Evolutionary conservation across 2,329 filamentous ascomycete species (phyloP).

Genomic region (Stagonosporopsis cucurbitacearum): DNA sequence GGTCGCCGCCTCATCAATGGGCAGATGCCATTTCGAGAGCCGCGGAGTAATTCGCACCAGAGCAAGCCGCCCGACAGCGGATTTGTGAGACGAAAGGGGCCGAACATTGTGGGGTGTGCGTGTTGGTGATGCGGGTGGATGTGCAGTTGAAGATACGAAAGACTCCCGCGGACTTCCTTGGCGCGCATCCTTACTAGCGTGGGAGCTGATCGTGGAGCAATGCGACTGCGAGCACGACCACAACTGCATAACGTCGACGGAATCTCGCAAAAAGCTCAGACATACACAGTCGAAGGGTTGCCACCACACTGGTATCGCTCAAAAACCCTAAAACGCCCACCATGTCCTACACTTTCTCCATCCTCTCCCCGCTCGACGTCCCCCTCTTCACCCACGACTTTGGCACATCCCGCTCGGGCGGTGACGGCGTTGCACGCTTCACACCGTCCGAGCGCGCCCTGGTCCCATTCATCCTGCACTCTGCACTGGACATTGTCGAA

Average conservation of each 20-base stretch:
- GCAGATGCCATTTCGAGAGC: neutral
- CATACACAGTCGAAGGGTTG: neutral
- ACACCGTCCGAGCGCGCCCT: conserved; percentile 86
- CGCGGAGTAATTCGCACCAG: conserved; percentile 35
- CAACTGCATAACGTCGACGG: neutral
- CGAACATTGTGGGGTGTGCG: conserved; percentile 46
- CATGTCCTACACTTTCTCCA: conserved; percentile 99
- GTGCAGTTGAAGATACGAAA: conserved; percentile 28
- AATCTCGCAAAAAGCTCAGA: neutral
- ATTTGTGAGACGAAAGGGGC: conserved; percentile 49
- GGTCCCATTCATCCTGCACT: conserved; percentile 97
- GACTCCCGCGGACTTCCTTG: conserved; percentile 41
- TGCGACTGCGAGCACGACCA: neutral
- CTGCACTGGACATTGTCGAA: conserved; percentile 91
- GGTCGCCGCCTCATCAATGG: neutral
- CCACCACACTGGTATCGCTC: too few relatives aligned
- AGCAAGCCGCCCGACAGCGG: conserved; percentile 49
- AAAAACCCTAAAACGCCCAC: conserved; percentile 26
- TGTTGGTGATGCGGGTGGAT: conserved; percentile 22
- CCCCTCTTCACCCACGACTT: conserved; percentile 97
- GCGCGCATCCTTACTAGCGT: conserved; percentile 36
- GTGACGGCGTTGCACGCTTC: conserved; percentile 90
- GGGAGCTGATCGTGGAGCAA: conserved; percentile 23
- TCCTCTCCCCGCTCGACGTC: conserved; percentile 93
- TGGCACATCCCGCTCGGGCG: conserved; percentile 93